Evolutionary conservation across 2,329 filamentous ascomycete genomes (phyloP), one percentile per base, ranked within the genome.

Genomic region (Fusarium succisae): DNA sequence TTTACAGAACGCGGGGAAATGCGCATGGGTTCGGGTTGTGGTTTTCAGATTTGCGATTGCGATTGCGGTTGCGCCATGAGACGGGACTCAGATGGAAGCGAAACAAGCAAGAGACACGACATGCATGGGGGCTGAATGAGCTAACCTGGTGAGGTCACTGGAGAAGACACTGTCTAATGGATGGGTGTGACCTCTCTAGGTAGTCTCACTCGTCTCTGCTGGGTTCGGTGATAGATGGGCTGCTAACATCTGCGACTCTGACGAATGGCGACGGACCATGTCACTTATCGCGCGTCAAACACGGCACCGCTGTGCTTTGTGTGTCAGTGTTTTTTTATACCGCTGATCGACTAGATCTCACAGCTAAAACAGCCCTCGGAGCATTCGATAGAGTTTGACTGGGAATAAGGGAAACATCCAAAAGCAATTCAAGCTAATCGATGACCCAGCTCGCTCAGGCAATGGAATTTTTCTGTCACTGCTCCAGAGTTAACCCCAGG

Each of bases 271-370:
- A 44, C 38, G 70, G 44, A 67, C 67, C 72, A 74, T 75, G 76
- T 77, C 76, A 76, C 72, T 73, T 76, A 72, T 77, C 69, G 72
- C 69, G 55, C 67, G 64, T 69, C 61, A 57, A 61, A 53, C 28
- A 48, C 41, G 18, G 55, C 10, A 47, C 28, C 63, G 26, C 48
- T 54, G 70, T 72, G 58, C 54, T 39, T 37, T 58, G 37, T 30
- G 44, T 58, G 15, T 30, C 38, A 43, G 24, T 56, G 18, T 32
- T 35, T 39, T 58, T 48, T 41, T 72, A 4, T 17, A 35, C 44
- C 44, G 73, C 58, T 59, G 50, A 43, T 59, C 54, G 24, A 22
- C 44, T 39, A 47, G 44, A 32, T 53, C 50, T 61, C 17, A 45
- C 30, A 50, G 41, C 48, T 55, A 26, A 37, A 53, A 47, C 44